Base-by-base conservation (phyloP, 306 rosid genomes). In the Hylodesmum podocarpum region DNA sequence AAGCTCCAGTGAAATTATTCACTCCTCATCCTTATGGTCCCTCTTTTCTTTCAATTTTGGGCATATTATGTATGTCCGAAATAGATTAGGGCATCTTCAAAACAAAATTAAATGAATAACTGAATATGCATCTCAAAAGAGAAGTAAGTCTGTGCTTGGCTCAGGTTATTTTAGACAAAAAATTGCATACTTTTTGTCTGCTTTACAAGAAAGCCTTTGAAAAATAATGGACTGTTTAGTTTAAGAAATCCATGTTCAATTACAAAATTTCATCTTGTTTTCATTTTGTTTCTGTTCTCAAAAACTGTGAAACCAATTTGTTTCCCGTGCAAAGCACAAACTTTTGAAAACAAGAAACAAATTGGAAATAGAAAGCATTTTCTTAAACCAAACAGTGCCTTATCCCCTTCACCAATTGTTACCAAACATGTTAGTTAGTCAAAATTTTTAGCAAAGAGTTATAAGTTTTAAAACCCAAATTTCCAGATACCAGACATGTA, bases 1-100 rank as follows among this genome's bases (percentile, higher is more conserved):
- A 46, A 31, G 67, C 28, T 84, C 61, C 78, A 34, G 64, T 44
- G 66, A 75, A 63, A 54, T 8, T 19, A 76, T 49, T 18, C 10
- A 24, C 28, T 47, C 47, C 50, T 31, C 21, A 21, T 63, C 57
- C 51, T 75, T 79, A 21, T 37, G 46, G 41, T 61, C 70, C 34
- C 39, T 15, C 25, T 31, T 59, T 47, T 68, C 12, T 11, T 16
- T 58, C 58, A 8, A 36, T 10, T 25, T 66, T 27, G 28, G 27
- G 5, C 16, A 21, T 39, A 33, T n/a, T 72, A 62, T 8, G 11
- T 2, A 65, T 22, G 68, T 27, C 8, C 14, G 57, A 53, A 78
- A 62, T 25, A 73, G 21, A 49, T 63, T 46, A 8, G 36, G 43
- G 47, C 72, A 78, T 66, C 50, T 21, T 73, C 61, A n/a, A 43